Evolutionary conservation across 352 stramenopile species (phyloP), one percentile per base, ranked within the genome.

Genomic region (Sclerospora graminicola): DNA sequence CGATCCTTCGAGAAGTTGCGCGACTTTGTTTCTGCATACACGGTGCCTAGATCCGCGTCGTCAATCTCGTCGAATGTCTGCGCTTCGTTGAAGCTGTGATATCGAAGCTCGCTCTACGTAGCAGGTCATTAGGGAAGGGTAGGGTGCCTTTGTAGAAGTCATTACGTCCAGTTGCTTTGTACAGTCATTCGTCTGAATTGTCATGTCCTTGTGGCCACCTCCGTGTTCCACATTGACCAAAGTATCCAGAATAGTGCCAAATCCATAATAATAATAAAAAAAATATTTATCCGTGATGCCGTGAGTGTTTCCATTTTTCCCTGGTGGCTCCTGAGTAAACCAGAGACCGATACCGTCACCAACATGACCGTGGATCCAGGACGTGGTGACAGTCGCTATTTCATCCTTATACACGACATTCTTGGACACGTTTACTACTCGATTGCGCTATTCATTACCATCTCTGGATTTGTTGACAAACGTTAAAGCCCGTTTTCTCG

Each of bases 1-100:
- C 41, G 59, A 71, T 92, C 63, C 55, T 92, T 91, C 37, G 80
- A 89, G 57, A 84, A 88, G 60, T 86, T 87, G 62, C 87, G 77
- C 51, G 63, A 72, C 72, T 69, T 83, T 33, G 84, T 76, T 33
- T 86, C 70, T 13, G 68, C 62, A 52, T 93, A 78, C 8, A 68
- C 65, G 36, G 66, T 57, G 13, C 50, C 50, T 23, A 92, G 50
- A 29, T 63, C 67, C 15, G 57, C 65, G 34, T 88, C 74, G 26
- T 84, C 58, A 16, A 61, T 24, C 36, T 85, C 50, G 41, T 84
- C 69, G 52, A 84, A 89, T 14, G 67, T 54, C 36, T 71, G 48
- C 29, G 89, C 63, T 31, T 65, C 0, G 80, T 92, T 5, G 80
- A 87, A 24, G 69, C 77, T 38, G 77, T 84, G 34, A 92, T 63